A percentile compares a stretch with the other conserved stretches of the same genome.
Conservation (phyloP, 305 asterid species). For the Fraxinus ornus region DNA sequence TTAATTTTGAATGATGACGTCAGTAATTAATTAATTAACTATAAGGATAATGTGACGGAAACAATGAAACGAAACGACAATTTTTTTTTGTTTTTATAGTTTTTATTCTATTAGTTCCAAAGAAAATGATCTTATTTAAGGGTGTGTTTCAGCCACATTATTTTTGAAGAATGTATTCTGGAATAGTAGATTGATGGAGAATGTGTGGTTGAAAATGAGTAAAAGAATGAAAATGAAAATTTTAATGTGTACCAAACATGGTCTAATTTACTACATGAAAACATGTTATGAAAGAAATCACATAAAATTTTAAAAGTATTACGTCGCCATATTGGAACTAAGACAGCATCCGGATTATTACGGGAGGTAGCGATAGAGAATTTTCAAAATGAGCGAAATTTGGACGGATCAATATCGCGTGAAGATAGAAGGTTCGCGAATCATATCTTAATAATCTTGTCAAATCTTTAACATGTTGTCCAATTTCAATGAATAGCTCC, state of each 20-base stretch:
- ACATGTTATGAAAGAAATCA: neutral
- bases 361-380: neutral
- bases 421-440: neutral
- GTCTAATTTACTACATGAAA: neutral
- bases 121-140: too few species aligned
- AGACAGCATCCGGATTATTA: neutral
- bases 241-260: too few species aligned
- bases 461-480: neutral
- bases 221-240: too few species aligned
- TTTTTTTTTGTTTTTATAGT: too few species aligned
- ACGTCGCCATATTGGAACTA: neutral
- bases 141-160: too few species aligned
- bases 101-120: too few species aligned
- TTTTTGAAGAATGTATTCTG: too few species aligned
- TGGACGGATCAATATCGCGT: neutral
- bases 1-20: constrained; percentile 16
- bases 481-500: neutral
- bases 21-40: neutral
- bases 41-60: neutral
- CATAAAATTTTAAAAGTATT: too few species aligned
- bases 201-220: too few species aligned
- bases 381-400: neutral
- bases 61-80: neutral
- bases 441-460: constrained; percentile 6
- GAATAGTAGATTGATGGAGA: too few species aligned